Evolutionary conservation across 768 basidiomycete species (phyloP).

Genomic region (Leccinum subtestaceum): DNA sequence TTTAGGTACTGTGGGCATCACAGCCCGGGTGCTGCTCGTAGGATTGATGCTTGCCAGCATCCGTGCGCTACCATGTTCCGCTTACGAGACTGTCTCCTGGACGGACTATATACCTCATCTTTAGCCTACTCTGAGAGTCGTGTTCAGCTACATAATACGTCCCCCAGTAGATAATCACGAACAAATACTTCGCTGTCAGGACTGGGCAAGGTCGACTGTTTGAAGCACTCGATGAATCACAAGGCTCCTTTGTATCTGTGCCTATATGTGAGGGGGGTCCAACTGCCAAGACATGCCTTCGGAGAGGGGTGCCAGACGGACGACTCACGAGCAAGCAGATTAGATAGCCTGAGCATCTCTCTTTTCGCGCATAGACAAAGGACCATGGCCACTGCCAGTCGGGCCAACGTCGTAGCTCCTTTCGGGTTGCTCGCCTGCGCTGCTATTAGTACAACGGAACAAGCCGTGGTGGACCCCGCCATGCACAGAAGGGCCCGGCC

Average conservation of each 20-base stretch:
- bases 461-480: too few species aligned
- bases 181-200: not conserved
- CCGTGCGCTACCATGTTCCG: not conserved
- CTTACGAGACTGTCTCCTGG: constrained; percentile 1
- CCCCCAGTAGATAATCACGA: not conserved
- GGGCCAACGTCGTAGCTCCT: not conserved
- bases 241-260: not conserved
- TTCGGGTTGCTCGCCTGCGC: too few species aligned
- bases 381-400: not conserved
- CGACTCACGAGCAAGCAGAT: too few species aligned
- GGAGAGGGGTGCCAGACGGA: too few species aligned
- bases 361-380: too few species aligned
- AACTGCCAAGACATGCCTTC: not conserved
- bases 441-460: not conserved
- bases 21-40: not conserved
- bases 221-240: not conserved
- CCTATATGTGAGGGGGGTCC: not conserved
- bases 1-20: not conserved
- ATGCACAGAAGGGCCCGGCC: too few species aligned
- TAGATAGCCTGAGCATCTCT: too few species aligned
- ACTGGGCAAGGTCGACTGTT: not conserved
- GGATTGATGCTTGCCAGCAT: constrained; percentile 5
- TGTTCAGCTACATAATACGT: not conserved
- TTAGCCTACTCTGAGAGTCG: not conserved
- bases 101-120: constrained; percentile 1